Conservation (phyloP, 305 asterid genomes). For the Fraxinus nigra region DNA sequence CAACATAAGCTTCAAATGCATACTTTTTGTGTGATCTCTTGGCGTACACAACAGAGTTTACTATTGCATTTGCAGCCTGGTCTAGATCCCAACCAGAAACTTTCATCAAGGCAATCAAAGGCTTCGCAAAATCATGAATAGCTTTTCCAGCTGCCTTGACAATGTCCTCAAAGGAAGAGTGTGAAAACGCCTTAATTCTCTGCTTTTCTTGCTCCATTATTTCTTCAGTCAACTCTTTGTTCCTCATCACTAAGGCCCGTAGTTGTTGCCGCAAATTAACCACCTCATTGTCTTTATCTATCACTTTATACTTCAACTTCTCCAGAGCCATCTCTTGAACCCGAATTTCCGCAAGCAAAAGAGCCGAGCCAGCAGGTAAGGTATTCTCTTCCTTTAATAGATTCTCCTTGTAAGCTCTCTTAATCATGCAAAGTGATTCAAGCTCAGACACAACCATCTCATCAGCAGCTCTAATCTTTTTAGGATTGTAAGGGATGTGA, state of each 20-base stretch:
- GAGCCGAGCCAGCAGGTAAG: conserved; percentile 38
- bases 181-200: conserved; percentile 29
- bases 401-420: conserved; percentile 51
- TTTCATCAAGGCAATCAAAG: conserved; percentile 65
- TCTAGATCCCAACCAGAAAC: conserved; percentile 76
- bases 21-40: conserved; percentile 71
- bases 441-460: conserved; percentile 46
- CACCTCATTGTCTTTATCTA: conserved; percentile 37
- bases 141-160: conserved; percentile 54
- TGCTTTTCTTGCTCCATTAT: conserved; percentile 37
- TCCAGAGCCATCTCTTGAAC: conserved; percentile 48
- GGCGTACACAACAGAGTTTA: conserved; percentile 47
- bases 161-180: conserved; percentile 44
- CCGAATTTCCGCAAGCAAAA: conserved; percentile 48
- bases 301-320: conserved; percentile 53
- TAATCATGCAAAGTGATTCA: conserved; percentile 44
- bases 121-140: conserved; percentile 72
- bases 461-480: conserved; percentile 60
- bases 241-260: conserved; percentile 39
- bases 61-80: conserved; percentile 53
- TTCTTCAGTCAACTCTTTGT: conserved; percentile 44
- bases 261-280: conserved; percentile 36
- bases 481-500: conserved; percentile 62
- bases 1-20: conserved; percentile 71
- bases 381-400: conserved; percentile 38